Base-by-base conservation (phyloP, 495 filamentous ascomycete genomes). In the Aspergillus sparsus region DNA sequence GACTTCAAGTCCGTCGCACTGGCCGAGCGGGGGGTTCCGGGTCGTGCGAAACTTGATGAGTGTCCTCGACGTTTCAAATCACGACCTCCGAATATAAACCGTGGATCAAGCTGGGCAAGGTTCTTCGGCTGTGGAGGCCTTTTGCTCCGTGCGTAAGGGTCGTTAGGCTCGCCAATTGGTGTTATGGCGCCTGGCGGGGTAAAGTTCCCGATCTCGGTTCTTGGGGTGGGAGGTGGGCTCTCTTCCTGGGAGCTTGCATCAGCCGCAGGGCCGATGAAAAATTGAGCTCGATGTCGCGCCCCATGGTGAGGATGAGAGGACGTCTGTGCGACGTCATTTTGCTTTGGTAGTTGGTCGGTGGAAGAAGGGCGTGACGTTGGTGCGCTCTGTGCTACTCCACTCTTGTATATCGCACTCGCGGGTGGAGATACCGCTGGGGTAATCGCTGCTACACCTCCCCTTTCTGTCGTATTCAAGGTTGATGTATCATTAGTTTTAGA, bases 131-230 rank as follows among this genome's bases (percentile, higher is more conserved):
- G 91, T 5, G 87, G 86, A 21, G 86, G 86, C 15, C 93, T 87
- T 66, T 88, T 93, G 67, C 83, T 87, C 57, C 90, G 88, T 13
- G 91, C 89, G 71, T 96, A 96, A 7, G 93, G 92, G 68, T 98
- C 92, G 71, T 96, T 90, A 27, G 77, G 84, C 36, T 96, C 92
- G 15, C 89, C 91, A 10, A 85, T 78, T 5, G 91, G 93, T 42
- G 90, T 92, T 60, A 90, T 89, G 15, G 91, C 86, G 21, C 79
- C 77, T 10, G 82, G 79, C 27, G 85, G 85, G n/a, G 85, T 86
- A 27, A 71, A 71, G 32, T 78, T 82, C 61, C 85, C 85, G 15
- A 81, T 80, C 10, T 80, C 82, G 16, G 74, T 69, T 62, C 76
- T 78, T 16, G 91, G 83, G 5, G 85, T 87, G 18, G 72, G 62